Evolutionary conservation across 2,329 filamentous ascomycete genomes (phyloP).

Genomic region (Neurospora sp.): DNA sequence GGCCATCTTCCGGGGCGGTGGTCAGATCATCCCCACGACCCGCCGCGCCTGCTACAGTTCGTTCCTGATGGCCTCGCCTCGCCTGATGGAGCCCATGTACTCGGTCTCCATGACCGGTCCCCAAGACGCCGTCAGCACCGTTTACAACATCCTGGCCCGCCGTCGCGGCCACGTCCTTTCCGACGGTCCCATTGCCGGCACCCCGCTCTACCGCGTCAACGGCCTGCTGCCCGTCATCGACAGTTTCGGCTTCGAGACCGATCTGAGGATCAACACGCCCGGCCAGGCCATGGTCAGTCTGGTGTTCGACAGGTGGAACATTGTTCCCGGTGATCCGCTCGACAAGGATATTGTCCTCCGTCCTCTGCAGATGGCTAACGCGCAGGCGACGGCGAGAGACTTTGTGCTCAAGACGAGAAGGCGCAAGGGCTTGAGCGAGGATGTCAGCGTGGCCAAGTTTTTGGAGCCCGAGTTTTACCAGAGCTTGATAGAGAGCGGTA

Average conservation of each 20-base stretch:
- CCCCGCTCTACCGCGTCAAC: constrained; percentile 83
- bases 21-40: constrained; percentile 93
- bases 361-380: constrained; percentile 77
- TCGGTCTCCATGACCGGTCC: constrained; percentile 86
- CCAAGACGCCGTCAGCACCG: constrained; percentile 73
- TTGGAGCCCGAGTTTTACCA: constrained; percentile 89
- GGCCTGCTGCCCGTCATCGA: constrained; percentile 94
- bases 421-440: constrained; percentile 88
- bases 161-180: constrained; percentile 85
- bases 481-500: constrained; percentile 77
- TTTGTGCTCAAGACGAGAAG: constrained; percentile 94
- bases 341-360: constrained; percentile 75
- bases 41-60: constrained; percentile 89
- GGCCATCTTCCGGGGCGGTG: constrained; percentile 88
- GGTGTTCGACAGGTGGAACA: constrained; percentile 91
- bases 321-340: constrained; percentile 90
- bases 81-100: constrained; percentile 95
- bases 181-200: constrained; percentile 90
- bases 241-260: constrained; percentile 95
- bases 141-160: constrained; percentile 86
- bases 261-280: constrained; percentile 90
- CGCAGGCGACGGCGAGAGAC: constrained; percentile 84
- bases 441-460: constrained; percentile 93
- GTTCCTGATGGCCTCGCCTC: constrained; percentile 92
- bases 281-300: constrained; percentile 83